Evolutionary conservation across 768 basidiomycete genomes (phyloP), one percentile per base, ranked within the genome.

Genomic region (Chalciporus sphaerocephalus): DNA sequence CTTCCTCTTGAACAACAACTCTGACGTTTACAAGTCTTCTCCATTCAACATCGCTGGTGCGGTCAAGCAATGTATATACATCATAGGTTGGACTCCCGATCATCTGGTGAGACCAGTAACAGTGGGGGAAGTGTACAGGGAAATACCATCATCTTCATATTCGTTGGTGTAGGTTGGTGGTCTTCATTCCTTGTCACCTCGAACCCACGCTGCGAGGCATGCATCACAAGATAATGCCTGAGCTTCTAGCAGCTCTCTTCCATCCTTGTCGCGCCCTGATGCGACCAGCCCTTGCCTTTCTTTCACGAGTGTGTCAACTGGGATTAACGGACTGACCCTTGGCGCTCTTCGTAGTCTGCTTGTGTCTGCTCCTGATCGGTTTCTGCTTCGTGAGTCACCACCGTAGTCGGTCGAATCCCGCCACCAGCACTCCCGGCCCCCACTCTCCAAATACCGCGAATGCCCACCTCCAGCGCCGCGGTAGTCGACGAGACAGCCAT

Each of bases 301-400:
- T 30, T 48, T 38, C 5, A 38, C 6, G 46, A 10, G 10, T 24
- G 22, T 47, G 40, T 21, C 24, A 12, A 16, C 37, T 10, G 7
- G 22, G 21, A 16, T 16, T 13, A 16, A 43, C 28, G 48, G n/a
- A 30, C 60, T 62, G 34, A 61, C 27, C 2, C 28, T 9, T 28
- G 17, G 47, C n/a, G 17, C 28, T 22, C 28, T 15, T 15, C 13
- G 16, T 41, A 65, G 63, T 53, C 10, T 61, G 59, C 32, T 49
- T 65, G 15, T 18, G 54, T 20, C 28, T 53, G 12, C 52, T 65
- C 22, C 32, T 64, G 41, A 38, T 53, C 18, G 64, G 63, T 16
- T 64, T 65, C 52, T 61, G 51, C 43, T 32, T 55, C 40, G 63
- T 65, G 41, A 54, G 54, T 36, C 54, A 52, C 33, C 45, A 32